Conservation (phyloP, 306 rosid genomes). For the Pachyrhizus erosus region DNA sequence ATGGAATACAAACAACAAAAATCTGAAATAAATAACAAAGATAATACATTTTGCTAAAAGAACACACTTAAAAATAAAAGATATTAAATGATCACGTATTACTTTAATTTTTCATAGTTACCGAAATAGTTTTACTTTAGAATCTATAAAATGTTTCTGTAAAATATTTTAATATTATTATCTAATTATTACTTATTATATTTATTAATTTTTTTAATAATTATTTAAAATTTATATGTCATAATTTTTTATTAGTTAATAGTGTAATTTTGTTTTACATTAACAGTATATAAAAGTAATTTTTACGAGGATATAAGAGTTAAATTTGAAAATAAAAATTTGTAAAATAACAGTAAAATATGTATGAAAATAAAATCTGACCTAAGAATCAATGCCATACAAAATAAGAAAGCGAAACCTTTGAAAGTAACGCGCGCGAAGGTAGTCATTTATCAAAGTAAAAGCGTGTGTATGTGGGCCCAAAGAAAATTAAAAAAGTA, state of each 20-base stretch:
- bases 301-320: too few relatives aligned
- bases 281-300: too few relatives aligned
- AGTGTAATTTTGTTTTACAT: too few relatives aligned
- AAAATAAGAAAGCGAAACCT: background rate
- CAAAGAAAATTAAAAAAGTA: background rate
- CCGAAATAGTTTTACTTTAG: too few relatives aligned
- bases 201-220: too few relatives aligned
- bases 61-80: background rate
- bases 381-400: background rate
- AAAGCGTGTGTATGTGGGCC: constrained; percentile 34
- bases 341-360: background rate
- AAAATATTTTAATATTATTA: too few relatives aligned
- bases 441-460: constrained; percentile 14
- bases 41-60: background rate
- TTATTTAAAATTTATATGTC: too few relatives aligned
- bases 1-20: background rate
- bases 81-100: background rate
- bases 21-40: background rate
- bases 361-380: background rate
- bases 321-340: background rate
- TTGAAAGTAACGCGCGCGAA: constrained; percentile 34
- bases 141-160: too few relatives aligned
- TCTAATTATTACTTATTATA: too few relatives aligned
- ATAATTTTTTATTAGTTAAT: too few relatives aligned
- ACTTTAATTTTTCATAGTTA: background rate